A percentile compares a stretch with the other conserved stretches of the same genome.
Conservation (phyloP, 106 monocot species). For the Iris macrosiphon region DNA sequence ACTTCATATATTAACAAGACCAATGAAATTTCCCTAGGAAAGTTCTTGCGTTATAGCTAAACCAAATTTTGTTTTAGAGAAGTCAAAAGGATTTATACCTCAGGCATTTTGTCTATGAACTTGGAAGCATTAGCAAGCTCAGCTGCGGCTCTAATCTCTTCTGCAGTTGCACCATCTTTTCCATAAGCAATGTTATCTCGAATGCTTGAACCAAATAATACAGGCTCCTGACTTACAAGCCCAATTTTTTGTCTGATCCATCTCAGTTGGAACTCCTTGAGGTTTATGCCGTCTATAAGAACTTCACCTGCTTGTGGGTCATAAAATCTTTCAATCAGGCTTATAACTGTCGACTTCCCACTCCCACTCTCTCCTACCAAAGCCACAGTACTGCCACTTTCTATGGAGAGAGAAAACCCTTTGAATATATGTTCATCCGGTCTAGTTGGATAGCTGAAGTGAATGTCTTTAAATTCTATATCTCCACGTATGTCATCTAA, state of each 20-base stretch:
- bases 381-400: conserved; percentile 3
- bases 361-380: conserved; percentile 14
- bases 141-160: conserved; percentile 17
- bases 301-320: conserved; percentile 18
- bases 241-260: conserved; percentile 18
- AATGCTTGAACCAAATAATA: conserved; percentile 14
- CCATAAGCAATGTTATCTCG: conserved; percentile 17
- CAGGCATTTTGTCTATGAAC: conserved; percentile 12
- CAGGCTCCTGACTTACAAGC: conserved; percentile 17
- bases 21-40: neutral
- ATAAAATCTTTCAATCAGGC: conserved; percentile 18
- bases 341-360: conserved; percentile 12
- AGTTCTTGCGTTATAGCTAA: too few species aligned
- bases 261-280: conserved; percentile 10
- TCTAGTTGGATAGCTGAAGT: conserved; percentile 36
- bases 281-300: conserved; percentile 17
- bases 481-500: conserved; percentile 5
- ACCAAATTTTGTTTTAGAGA: too few species aligned
- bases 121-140: conserved; percentile 13
- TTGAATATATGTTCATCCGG: conserved; percentile 23
- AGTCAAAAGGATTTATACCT: conserved; percentile 1
- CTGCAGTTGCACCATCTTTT: conserved; percentile 9
- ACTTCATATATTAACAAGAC: neutral
- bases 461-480: conserved; percentile 16
- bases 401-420: conserved; percentile 1